Evolutionary conservation across 371 early-diverging fungal genomes (phyloP), one percentile per base, ranked within the genome.

Genomic region (Furculomyces boomerangus): DNA sequence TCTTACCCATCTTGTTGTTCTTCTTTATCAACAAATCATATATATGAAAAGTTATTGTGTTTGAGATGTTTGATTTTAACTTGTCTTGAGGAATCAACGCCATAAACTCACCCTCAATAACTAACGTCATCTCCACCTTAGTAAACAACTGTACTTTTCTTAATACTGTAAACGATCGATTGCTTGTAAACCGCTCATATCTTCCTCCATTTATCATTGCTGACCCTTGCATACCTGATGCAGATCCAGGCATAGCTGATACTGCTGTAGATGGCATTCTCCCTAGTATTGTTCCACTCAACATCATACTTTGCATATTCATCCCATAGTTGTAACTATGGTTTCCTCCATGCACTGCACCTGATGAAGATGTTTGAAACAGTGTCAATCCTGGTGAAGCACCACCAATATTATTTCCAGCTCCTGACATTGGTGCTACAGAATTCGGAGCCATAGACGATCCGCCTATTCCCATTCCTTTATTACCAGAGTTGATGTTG

Each of bases 31-130:
- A 77, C 26, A 93, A 76, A 0, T 77, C 68, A 58, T 74, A 77
- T 31, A 87, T 83, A 60, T 88, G 88, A 62, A 86, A 88, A 0
- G 83, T 83, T 37, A 77, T 73, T 40, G 89, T 88, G 64, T 86
- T 86, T 35, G 83, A 79, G 62, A 86, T 71, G 55, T 80, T 75
- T 0, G 62, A 52, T 59, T 80, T 78, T n/a, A n/a, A n/a, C 37
- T 83, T 83, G 50, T 90, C 92, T 0, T 84, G 71, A 0, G 90
- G 86, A 77, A 89, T 82, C 31, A 96, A 68, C 55, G 90, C 84
- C 32, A 96, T 77, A 57, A 90, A 88, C 46, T 90, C 92, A 2
- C 93, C 94, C 65, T 93, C 93, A 46, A 96, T 86, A 0, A 90
- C 88, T 28, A 96, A 68, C n/a, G 82, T 69, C 46, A 90, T 80